Evolutionary conservation across 1,284 basidiomycete genomes (phyloP), one percentile per base, ranked within the genome.

Genomic region (Coniferiporia weirii): DNA sequence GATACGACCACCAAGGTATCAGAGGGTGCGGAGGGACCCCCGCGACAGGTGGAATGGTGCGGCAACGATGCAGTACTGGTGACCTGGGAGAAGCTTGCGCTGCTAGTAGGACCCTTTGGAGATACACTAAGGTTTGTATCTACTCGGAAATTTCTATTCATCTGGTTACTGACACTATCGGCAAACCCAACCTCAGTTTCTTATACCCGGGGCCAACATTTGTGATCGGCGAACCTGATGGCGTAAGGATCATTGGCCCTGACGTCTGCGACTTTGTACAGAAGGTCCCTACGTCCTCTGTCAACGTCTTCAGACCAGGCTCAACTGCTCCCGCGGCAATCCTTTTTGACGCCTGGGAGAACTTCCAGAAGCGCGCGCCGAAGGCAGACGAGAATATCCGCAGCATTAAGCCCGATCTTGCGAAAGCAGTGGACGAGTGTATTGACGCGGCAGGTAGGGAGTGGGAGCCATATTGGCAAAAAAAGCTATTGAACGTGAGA

Each of bases 301-400:
- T 91, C 27, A 89, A 90, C 3, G 86, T 95, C 46, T 97, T 98
- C 71, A 82, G 85, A 32, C 96, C 95, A 8, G 95, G 95, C 7
- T 98, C 95, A 6, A 91, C 90, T 0, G 89, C 94, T 12, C 90
- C 94, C 0, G 86, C 95, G 1, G 93, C 96, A 0, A 93, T 97
- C 52, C 76, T 99, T 1, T 94, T 89, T 65, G 93, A 98, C 65
- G 95, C 95, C 20, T 89, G 93, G 78, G 91, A 94, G 65, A 89
- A 89, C 67, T 98, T 96, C 70, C 82, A 82, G 10, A 80, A 81
- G 50, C 86, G 88, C 53, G 89, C 89, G 9, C 91, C 95, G 1
- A 93, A 93, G 69, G 93, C 95, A 1, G 93, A 98, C 68, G 95
- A 98, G 72, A 92, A 82, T 65, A 92, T 99, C 56, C 85, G 94